Evolutionary conservation across 805 yeast species (phyloP).

Genomic region (Dipodascus albidus): DNA sequence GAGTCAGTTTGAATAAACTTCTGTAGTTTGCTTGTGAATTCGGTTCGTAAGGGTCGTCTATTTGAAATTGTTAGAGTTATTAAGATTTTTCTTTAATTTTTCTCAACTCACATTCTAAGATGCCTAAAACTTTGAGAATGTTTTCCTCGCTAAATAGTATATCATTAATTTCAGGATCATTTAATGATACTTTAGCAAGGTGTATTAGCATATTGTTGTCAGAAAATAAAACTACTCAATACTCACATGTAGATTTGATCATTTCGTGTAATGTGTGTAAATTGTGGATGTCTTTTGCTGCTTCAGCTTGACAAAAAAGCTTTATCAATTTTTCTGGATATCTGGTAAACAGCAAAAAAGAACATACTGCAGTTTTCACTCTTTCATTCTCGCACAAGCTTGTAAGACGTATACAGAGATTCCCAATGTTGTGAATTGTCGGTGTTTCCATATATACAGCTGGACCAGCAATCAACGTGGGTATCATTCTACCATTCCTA

Average conservation of each 20-base stretch:
- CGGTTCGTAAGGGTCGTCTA: conserved; percentile 75
- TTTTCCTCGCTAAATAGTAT: conserved; percentile 40
- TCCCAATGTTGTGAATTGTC: conserved; percentile 36
- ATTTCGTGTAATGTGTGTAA: conserved; percentile 63
- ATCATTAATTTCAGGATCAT: conserved; percentile 54
- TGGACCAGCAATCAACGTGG: conserved; percentile 76
- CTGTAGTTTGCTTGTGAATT: conserved; percentile 69
- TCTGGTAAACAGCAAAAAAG: conserved; percentile 40
- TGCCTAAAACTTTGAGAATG: conserved; percentile 56
- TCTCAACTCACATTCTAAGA: conserved; percentile 44
- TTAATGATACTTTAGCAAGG: conserved; percentile 38
- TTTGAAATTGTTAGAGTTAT: neutral
- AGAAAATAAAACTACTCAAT: conserved; percentile 2
- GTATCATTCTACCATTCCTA: conserved; percentile 27
- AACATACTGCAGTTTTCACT: conserved; percentile 30
- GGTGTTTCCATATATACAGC: conserved; percentile 42
- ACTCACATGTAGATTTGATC: conserved; percentile 38
- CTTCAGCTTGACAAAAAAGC: conserved; percentile 48
- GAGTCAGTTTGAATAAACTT: conserved; percentile 27
- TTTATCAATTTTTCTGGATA: conserved; percentile 43
- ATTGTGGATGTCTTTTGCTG: conserved; percentile 36
- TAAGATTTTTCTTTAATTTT: too few relatives aligned
- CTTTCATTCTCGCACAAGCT: conserved; percentile 41
- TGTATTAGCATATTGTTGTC: conserved; percentile 15
- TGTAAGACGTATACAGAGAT: conserved; percentile 45